phyloP scores from a whole-genome alignment of 768 basidiomycete genomes.

The Mycena rosella region DNA sequence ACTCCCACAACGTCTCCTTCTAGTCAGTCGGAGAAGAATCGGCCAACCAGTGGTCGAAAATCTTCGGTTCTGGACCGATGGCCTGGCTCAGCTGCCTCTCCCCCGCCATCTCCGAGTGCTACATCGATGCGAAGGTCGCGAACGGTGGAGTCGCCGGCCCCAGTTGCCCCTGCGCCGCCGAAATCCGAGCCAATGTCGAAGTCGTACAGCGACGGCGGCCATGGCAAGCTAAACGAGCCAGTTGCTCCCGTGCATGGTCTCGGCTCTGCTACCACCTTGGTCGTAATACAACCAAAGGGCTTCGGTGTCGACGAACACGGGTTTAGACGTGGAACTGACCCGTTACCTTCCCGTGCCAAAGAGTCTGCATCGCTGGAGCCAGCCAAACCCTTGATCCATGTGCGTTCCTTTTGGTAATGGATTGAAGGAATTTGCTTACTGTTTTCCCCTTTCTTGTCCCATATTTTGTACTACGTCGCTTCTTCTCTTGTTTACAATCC shows the following conservation, averaged over 20 bases:
- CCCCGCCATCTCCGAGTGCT: conserved; percentile 50
- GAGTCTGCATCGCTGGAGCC: conserved; percentile 55
- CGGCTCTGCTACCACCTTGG: conserved; percentile 83
- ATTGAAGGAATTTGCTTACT: conserved; percentile 60
- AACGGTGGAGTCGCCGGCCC: conserved; percentile 41
- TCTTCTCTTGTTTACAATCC: conserved; percentile 42
- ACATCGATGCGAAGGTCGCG: conserved; percentile 39
- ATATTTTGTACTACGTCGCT: conserved; percentile 17
- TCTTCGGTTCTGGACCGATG: conserved; percentile 80
- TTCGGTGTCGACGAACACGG: conserved; percentile 62
- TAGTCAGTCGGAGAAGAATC: conserved; percentile 48
- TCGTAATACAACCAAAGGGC: conserved; percentile 64
- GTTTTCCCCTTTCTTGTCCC: conserved; percentile 30
- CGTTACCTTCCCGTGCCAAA: conserved; percentile 39
- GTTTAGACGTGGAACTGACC: conserved; percentile 50
- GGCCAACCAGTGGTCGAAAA: conserved; percentile 52
- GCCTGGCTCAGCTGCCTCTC: conserved; percentile 54
- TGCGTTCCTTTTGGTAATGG: conserved; percentile 80
- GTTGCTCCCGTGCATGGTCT: conserved; percentile 55
- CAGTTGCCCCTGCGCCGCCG: conserved; percentile 4
- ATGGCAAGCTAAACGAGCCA: conserved; percentile 38
- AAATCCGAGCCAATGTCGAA: conserved; percentile 23
- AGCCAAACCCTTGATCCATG: conserved; percentile 83
- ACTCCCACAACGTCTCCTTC: conserved; percentile 50
- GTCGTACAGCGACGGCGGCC: conserved; percentile 33